Evolutionary conservation across 352 stramenopile genomes (phyloP), one percentile per base, ranked within the genome.

Genomic region (Globisporangium okanoganense): DNA sequence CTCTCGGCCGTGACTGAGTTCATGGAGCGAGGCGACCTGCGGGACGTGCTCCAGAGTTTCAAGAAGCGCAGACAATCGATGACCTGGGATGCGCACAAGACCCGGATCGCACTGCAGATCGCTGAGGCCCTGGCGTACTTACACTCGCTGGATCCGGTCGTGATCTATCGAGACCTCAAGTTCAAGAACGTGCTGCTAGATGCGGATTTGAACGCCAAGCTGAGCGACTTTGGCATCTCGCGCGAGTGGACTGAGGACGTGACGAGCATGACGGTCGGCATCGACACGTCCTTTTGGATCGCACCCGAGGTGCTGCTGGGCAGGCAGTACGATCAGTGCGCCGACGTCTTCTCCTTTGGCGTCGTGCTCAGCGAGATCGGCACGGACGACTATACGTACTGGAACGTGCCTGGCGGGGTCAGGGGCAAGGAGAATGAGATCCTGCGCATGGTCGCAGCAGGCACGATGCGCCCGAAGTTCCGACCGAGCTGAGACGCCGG

Each of bases 201-300:
- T 60, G 72, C 66, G 1, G 69, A 83, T 27, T 72, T 87, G 72
- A 69, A 87, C 40, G 78, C 79, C 25, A 92, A 92, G 45, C 65
- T 92, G 22, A 92, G 78, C 40, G 82, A 92, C 68, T 92, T 92
- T 66, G 80, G 80, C 18, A 73, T 88, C n/a, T 88, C 76, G 0
- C 78, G 80, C 13, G 76, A 88, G 52, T 68, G 33, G 33, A 38
- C 33, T 1, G 10, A 69, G n/a, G 78, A 84, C 43, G 78, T 85
- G 59, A 87, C 78, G 5, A 73, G 85, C 69, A 88, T 90, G 78
- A 90, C 80, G 3, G 72, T 75, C 3, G 80, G 78, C 8, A 82
- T 90, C 56, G 81, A 78, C 0, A 88, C 81, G 56, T 80, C 66
- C 60, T 87, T 87, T 64, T 90, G 81, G 81, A 88, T 88, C 63